phyloP scores from a whole-genome alignment of 2,329 filamentous ascomycete genomes.

The Venturia carpophila region DNA sequence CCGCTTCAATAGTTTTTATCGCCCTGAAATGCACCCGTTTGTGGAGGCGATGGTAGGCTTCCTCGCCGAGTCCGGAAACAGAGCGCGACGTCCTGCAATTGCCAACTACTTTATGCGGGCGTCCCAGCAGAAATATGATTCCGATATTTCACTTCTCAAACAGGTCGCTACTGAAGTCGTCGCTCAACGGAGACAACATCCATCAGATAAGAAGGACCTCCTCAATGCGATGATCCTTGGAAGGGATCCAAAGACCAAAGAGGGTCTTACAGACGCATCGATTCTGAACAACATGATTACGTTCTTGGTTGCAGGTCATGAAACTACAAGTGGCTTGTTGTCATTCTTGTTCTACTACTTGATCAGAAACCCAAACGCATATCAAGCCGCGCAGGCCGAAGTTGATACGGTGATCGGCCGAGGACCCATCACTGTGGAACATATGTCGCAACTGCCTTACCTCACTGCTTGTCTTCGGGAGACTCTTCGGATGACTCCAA shows the following conservation, averaged over 20 bases:
- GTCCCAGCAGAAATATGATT: slow-evolving; percentile 28
- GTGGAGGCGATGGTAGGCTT: slow-evolving; percentile 32
- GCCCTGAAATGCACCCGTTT: slow-evolving; percentile 31
- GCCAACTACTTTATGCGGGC: slow-evolving; percentile 17
- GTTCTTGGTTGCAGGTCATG: slow-evolving; percentile 50
- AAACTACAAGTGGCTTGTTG: slow-evolving; percentile 26
- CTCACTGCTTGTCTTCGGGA: slow-evolving; percentile 37
- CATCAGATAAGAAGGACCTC: slow-evolving; percentile 43
- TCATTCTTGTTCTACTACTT: slow-evolving; percentile 18
- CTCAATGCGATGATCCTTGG: slow-evolving; percentile 48
- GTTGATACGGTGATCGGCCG: slow-evolving; percentile 46
- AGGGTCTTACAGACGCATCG: slow-evolving; percentile 49
- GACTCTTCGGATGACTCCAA: slow-evolving; percentile 45
- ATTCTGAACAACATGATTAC: slow-evolving; percentile 62
- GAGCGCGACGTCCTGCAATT: slow-evolving; percentile 22
- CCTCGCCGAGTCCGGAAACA: slow-evolving; percentile 30
- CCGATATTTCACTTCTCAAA: slow-evolving; percentile 43
- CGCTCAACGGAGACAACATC: slow-evolving; percentile 11
- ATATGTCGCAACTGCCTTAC: slow-evolving; percentile 47
- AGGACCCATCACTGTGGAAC: slow-evolving; percentile 39
- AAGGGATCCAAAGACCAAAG: slow-evolving; percentile 54
- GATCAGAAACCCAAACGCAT: slow-evolving; percentile 40
- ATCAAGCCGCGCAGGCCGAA: slow-evolving; percentile 46
- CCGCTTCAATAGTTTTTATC: slow-evolving; percentile 37
- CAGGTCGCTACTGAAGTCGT: slow-evolving; percentile 25